A percentile compares a stretch with the other conserved stretches of the same genome.
Conservation (phyloP, 176 grass and related monocot species). For the Bolboschoenus planiculmis region DNA sequence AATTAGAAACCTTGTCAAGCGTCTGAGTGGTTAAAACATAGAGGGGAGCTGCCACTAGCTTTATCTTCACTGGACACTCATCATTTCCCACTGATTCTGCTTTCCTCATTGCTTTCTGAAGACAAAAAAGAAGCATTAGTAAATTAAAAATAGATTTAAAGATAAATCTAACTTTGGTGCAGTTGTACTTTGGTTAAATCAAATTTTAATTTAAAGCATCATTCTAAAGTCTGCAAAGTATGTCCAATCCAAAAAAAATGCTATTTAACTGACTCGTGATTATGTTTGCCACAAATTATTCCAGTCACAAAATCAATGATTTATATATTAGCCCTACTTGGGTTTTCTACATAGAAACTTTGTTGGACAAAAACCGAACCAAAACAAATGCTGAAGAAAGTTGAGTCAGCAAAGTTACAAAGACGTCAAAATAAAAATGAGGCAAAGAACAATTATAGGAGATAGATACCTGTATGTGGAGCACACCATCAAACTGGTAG, state of each 20-base stretch:
- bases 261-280: neutral
- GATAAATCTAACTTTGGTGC: too few species aligned
- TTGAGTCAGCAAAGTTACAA: neutral
- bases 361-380: neutral
- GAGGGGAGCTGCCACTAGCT: slow-evolving; percentile 79
- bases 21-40: slow-evolving; percentile 91
- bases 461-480: slow-evolving; percentile 71
- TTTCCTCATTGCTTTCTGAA: slow-evolving; percentile 81
- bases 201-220: neutral
- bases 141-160: neutral
- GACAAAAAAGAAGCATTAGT: neutral
- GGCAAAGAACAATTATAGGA: neutral
- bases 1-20: slow-evolving; percentile 63
- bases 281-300: neutral
- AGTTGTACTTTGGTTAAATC: neutral
- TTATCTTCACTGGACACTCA: slow-evolving; percentile 88
- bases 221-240: neutral
- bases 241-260: neutral
- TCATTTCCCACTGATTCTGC: slow-evolving; percentile 69
- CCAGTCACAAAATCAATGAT: neutral
- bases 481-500: slow-evolving; percentile 88
- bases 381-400: neutral
- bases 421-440: neutral
- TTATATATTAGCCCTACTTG: neutral
- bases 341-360: neutral